Evolutionary conservation across 768 basidiomycete species (phyloP).

Genomic region (Phaeolepiota aurea): DNA sequence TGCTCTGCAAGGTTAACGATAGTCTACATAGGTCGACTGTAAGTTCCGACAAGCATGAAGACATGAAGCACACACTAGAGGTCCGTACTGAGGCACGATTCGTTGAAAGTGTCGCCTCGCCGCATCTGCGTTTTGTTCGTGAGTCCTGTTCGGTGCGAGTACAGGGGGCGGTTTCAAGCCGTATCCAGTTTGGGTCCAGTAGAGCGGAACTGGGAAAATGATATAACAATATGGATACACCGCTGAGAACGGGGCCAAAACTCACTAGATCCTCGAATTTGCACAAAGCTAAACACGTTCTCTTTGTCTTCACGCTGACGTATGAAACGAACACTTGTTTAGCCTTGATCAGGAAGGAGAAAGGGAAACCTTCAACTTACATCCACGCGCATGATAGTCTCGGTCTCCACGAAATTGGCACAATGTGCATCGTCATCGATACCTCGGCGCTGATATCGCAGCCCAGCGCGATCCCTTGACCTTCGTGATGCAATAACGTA

Average conservation of each 20-base stretch:
- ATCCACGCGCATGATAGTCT: constrained; percentile 78
- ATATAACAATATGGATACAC: constrained; percentile 1
- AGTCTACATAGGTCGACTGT: constrained; percentile 33
- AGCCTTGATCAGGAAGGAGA: no score
- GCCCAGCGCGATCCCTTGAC: constrained; percentile 82
- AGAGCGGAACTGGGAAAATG: constrained; percentile 67
- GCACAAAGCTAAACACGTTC: constrained; percentile 84
- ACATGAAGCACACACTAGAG: constrained; percentile 42
- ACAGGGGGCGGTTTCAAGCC: constrained; percentile 83
- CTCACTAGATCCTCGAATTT: constrained; percentile 87
- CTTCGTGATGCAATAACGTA: constrained; percentile 82
- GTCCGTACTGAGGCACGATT: constrained; percentile 63
- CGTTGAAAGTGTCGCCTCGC: constrained; percentile 68
- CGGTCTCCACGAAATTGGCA: constrained; percentile 95
- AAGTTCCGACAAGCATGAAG: background rate
- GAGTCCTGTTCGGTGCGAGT: constrained; percentile 65
- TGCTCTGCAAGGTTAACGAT: constrained; percentile 89
- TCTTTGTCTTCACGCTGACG: constrained; percentile 65
- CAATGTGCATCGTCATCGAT: constrained; percentile 90
- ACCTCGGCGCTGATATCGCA: constrained; percentile 91
- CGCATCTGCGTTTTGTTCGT: constrained; percentile 60
- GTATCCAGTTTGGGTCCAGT: constrained; percentile 86
- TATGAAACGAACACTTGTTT: no score
- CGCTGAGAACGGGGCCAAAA: constrained; percentile 10
- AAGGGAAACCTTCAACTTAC: no score